Evolutionary conservation across 371 early-diverging fungal genomes (phyloP), one percentile per base, ranked within the genome.

Genomic region (Polyrhizophydium stewartii): DNA sequence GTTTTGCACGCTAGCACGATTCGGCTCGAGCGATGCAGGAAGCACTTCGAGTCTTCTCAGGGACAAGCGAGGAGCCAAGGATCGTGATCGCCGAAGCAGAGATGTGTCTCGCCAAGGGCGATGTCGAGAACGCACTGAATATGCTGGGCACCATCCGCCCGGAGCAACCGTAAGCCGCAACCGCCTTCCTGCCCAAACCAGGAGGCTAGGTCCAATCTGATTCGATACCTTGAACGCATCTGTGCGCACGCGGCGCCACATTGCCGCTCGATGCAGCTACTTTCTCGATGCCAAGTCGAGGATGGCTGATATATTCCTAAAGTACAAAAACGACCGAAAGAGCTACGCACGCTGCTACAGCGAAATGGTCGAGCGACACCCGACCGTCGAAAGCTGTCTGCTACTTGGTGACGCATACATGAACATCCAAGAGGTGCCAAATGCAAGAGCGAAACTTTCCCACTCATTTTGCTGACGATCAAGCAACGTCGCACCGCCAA

Each of bases 401-500:
- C 43, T 76, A 37, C 67, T 79, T 6, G 80, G 77, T 6, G 80
- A 79, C 45, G 77, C 80, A 9, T 79, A 72, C 51, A 71, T 79
- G 72, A 76, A 71, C 59, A 69, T 79, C 41, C 69, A 74, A 37
- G 77, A 79, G 64, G 73, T 72, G 59, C 2, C 35, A 7, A 35
- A 13, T 3, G 35, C 35, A 35, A n/a, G n/a, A n/a, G n/a, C n/a
- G n/a, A n/a, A n/a, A n/a, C n/a, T n/a, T n/a, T n/a, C n/a, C n/a
- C n/a, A n/a, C n/a, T n/a, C n/a, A n/a, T n/a, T n/a, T n/a, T n/a
- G n/a, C n/a, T n/a, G n/a, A n/a, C n/a, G n/a, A n/a, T n/a, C n/a
- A n/a, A n/a, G n/a, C n/a, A n/a, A n/a, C n/a, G n/a, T n/a, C n/a
- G n/a, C n/a, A n/a, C n/a, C n/a, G n/a, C n/a, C n/a, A n/a, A n/a